Conservation (phyloP, 2,329 filamentous ascomycete genomes). For the Epichloe festucae region DNA sequence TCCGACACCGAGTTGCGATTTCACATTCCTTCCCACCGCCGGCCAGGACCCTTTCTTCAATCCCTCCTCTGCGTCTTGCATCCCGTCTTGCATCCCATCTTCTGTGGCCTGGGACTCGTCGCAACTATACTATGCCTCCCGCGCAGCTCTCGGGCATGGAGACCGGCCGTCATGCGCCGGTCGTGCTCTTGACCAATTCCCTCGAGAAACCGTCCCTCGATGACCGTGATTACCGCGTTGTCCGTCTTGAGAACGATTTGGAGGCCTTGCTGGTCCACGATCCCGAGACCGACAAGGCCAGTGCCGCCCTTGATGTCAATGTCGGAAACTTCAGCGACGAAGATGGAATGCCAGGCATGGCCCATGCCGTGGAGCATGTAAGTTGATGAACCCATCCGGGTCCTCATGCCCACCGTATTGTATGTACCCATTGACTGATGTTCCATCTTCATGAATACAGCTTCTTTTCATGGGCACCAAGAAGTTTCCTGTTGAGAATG, state of each 20-base stretch:
- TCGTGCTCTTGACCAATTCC: slow-evolving; percentile 45
- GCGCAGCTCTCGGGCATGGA: slow-evolving; percentile 22
- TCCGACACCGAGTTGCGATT: not conserved
- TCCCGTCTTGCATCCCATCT: not conserved
- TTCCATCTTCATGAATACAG: slow-evolving; percentile 19
- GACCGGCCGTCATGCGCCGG: slow-evolving; percentile 17
- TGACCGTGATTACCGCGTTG: slow-evolving; percentile 76
- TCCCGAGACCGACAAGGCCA: slow-evolving; percentile 90
- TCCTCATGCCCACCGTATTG: slow-evolving; percentile 2
- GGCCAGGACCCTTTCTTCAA: not conserved
- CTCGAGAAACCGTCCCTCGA: slow-evolving; percentile 78
- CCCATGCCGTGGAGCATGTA: slow-evolving; percentile 88
- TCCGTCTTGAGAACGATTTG: slow-evolving; percentile 72
- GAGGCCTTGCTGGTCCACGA: slow-evolving; percentile 91
- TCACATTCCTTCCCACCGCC: not conserved
- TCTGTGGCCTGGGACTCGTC: slow-evolving; percentile 1
- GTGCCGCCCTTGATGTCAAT: slow-evolving; percentile 87
- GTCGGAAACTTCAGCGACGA: slow-evolving; percentile 92
- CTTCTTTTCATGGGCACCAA: slow-evolving; percentile 97
- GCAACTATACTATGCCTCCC: slow-evolving; percentile 16
- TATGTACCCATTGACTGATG: slow-evolving; percentile 7
- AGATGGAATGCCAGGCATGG: slow-evolving; percentile 83
- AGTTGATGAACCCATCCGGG: slow-evolving; percentile 11
- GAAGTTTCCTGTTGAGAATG: slow-evolving; percentile 94
- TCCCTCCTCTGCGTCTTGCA: not conserved